Conservation (phyloP, 371 early-diverging fungal species). For the Capillidium heterosporum region DNA sequence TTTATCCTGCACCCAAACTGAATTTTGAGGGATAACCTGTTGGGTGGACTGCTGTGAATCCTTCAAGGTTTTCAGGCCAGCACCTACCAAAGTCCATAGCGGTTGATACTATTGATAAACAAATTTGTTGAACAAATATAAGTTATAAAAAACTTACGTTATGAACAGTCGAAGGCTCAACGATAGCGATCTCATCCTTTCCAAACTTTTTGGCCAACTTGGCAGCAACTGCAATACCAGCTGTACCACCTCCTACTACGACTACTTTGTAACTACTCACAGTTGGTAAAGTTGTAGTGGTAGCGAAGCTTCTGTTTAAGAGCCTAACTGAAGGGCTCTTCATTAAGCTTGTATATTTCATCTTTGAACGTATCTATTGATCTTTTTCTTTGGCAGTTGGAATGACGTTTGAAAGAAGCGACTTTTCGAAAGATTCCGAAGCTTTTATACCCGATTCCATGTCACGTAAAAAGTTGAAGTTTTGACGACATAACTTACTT, state of each 20-base stretch:
- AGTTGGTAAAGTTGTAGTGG: too few species aligned
- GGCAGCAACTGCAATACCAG: slow-evolving; percentile 41
- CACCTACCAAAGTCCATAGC: slow-evolving; percentile 78
- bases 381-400: too few species aligned
- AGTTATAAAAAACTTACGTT: slow-evolving; percentile 31
- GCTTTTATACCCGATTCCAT: too few species aligned
- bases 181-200: slow-evolving; percentile 48
- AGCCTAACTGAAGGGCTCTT: too few species aligned
- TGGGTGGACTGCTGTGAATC: slow-evolving; percentile 47
- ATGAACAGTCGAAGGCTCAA: slow-evolving; percentile 60
- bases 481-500: too few species aligned
- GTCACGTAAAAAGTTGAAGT: too few species aligned
- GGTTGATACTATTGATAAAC: slow-evolving; percentile 86
- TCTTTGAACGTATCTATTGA: too few species aligned
- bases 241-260: slow-evolving; percentile 45
- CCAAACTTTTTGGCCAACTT: slow-evolving; percentile 39
- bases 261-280: slow-evolving; percentile 33
- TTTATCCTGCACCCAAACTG: slow-evolving; percentile 56
- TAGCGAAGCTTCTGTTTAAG: too few species aligned
- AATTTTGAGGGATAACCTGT: slow-evolving; percentile 44
- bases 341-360: too few species aligned
- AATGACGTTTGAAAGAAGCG: too few species aligned
- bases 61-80: slow-evolving; percentile 55
- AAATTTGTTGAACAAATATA: background rate
- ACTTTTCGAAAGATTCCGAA: too few species aligned